phyloP scores from a whole-genome alignment of 768 basidiomycete genomes.

The Boletus tomentosulus region DNA sequence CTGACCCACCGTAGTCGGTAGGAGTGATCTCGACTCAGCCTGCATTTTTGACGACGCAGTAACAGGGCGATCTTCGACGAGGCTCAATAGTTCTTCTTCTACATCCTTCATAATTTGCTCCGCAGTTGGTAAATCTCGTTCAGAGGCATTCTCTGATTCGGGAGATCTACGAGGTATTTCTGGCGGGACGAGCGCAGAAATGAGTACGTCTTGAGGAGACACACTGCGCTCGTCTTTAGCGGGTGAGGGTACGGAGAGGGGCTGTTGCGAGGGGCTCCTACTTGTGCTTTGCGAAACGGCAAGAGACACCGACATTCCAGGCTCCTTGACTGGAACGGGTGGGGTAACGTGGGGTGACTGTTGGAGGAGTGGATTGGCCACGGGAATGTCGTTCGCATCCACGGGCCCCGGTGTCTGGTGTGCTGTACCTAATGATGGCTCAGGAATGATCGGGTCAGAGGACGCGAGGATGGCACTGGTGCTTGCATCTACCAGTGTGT shows the following conservation, averaged over 20 bases:
- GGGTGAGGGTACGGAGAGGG: conserved; percentile 1
- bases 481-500: background rate
- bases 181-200: background rate
- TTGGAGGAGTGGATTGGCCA: background rate
- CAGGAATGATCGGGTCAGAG: conserved; percentile 1
- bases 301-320: background rate
- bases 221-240: conserved; percentile 2
- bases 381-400: background rate
- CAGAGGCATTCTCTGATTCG: conserved; percentile 1
- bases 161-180: conserved; percentile 9
- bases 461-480: background rate
- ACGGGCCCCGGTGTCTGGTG: background rate
- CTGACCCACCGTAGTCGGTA: background rate
- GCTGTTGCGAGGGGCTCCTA: conserved; percentile 14
- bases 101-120: conserved; percentile 41
- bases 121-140: conserved; percentile 2
- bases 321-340: background rate
- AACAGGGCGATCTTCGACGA: conserved; percentile 51
- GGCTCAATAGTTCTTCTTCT: conserved; percentile 62
- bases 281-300: conserved; percentile 3
- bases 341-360: conserved; percentile 1
- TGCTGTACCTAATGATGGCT: background rate
- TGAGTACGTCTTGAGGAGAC: background rate
- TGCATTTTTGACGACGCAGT: conserved; percentile 1
- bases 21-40: background rate